These are phyloP conservation scores for Spinellus fusiger DNA, from an alignment of 192 early-diverging fungal species.

Conservation along the genomic window DNA sequence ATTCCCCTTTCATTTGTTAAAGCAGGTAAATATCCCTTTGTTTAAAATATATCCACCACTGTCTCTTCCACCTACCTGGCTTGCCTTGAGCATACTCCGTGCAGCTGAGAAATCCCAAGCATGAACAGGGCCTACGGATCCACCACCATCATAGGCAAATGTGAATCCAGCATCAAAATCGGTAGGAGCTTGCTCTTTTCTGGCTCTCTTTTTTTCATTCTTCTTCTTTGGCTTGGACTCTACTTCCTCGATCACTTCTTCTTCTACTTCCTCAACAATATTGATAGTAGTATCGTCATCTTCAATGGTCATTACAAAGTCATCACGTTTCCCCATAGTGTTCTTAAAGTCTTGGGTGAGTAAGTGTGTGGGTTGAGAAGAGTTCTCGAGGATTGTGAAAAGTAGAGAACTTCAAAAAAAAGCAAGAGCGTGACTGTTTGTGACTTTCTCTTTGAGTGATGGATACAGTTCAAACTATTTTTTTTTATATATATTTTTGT, in stretches of 20 bases:
- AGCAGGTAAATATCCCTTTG: too few relatives aligned
- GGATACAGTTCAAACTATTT: too few relatives aligned
- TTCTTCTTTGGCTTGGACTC: constrained; percentile 19
- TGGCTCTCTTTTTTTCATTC: constrained; percentile 12
- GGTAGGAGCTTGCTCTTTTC: constrained; percentile 26
- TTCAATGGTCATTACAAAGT: constrained; percentile 71
- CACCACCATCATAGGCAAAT: constrained; percentile 72
- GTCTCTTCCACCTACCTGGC: constrained; percentile 35
- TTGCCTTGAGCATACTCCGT: constrained; percentile 61
- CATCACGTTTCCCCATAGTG: constrained; percentile 18
- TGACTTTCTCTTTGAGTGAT: too few relatives aligned
- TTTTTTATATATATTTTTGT: too few relatives aligned
- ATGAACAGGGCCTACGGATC: constrained; percentile 47
- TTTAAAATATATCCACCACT: background rate
- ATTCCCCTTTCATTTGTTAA: background rate
- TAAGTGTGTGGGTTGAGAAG: background rate
- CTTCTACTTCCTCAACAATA: constrained; percentile 37
- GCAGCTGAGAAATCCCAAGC: constrained; percentile 81
- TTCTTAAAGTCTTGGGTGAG: background rate
- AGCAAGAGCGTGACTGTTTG: too few relatives aligned
- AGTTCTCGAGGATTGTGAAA: background rate
- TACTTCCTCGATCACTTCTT: constrained; percentile 13
- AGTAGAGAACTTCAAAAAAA: background rate
- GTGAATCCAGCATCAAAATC: constrained; percentile 72
- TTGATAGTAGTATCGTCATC: constrained; percentile 56